phyloP scores from a whole-genome alignment of 805 yeast species.

The Saturnispora sekii region DNA sequence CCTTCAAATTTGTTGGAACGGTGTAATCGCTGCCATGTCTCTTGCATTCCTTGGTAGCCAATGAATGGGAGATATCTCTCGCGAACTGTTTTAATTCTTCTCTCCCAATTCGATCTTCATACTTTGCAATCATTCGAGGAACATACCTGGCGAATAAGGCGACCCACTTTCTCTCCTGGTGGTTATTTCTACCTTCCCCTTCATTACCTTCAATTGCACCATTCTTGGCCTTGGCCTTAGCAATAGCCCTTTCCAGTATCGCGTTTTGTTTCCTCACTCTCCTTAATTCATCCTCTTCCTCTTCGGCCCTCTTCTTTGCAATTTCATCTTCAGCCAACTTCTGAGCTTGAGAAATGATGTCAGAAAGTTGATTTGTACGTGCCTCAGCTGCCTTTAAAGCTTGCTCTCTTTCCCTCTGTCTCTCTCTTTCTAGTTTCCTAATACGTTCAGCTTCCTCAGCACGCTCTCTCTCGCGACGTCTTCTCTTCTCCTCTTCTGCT shows the following conservation, averaged over 20 bases:
- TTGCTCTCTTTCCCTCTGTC: constrained; percentile 24
- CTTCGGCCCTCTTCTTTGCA: constrained; percentile 5
- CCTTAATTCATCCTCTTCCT: constrained; percentile 2
- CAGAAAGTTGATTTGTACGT: constrained; percentile 18
- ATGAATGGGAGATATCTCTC: constrained; percentile 58
- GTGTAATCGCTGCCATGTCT: constrained; percentile 27
- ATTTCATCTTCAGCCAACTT: constrained; percentile 17
- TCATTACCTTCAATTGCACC: background rate
- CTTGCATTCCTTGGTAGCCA: constrained; percentile 61
- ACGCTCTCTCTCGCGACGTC: constrained; percentile 12
- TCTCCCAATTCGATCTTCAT: constrained; percentile 57
- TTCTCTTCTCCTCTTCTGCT: constrained; percentile 8
- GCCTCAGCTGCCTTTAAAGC: constrained; percentile 20
- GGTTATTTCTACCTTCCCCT: background rate
- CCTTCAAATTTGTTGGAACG: constrained; percentile 49
- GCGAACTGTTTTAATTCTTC: constrained; percentile 72
- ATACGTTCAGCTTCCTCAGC: constrained; percentile 17
- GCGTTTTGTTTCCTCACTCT: constrained; percentile 18
- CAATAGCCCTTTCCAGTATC: constrained; percentile 24
- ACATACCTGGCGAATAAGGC: constrained; percentile 57
- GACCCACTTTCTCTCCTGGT: constrained; percentile 29
- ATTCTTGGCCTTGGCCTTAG: constrained; percentile 9
- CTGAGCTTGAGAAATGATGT: constrained; percentile 21
- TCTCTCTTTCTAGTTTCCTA: constrained; percentile 28
- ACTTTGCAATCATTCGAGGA: constrained; percentile 67